These are phyloP conservation scores for Thermomyces lanuginosus DNA, from an alignment of 2,329 filamentous ascomycete genomes.

Conservation along the genomic window DNA sequence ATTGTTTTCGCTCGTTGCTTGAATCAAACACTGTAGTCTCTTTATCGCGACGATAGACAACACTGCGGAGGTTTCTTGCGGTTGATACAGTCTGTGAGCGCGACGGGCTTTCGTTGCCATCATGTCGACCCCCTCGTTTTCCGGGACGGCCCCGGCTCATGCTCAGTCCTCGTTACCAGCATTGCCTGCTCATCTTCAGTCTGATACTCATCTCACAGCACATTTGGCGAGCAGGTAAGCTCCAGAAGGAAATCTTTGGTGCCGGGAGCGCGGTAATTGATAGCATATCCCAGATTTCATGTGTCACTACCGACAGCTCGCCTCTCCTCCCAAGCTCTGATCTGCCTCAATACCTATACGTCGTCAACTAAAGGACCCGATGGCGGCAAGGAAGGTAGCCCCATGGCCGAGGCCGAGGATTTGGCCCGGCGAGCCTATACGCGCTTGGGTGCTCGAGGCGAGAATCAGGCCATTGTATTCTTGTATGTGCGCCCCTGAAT, in stretches of 20 bases:
- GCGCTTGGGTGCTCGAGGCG: constrained; percentile 68
- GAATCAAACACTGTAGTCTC: too few species aligned
- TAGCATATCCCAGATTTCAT: constrained; percentile 71
- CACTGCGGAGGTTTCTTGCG: too few species aligned
- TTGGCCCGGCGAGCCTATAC: constrained; percentile 74
- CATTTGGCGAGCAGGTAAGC: constrained; percentile 35
- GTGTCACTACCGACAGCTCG: constrained; percentile 73
- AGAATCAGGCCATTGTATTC: constrained; percentile 87
- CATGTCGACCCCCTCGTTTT: constrained; percentile 26
- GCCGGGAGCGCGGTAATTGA: too few species aligned
- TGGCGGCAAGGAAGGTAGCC: constrained; percentile 81
- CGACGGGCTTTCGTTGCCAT: too few species aligned
- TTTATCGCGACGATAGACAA: too few species aligned
- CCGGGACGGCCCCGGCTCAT: constrained; percentile 42
- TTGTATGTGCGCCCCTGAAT: constrained; percentile 45
- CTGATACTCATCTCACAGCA: constrained; percentile 35
- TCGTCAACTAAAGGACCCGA: constrained; percentile 75
- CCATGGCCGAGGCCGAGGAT: constrained; percentile 82
- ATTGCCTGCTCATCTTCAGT: constrained; percentile 53
- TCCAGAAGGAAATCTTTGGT: too few species aligned
- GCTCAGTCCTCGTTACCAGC: constrained; percentile 70
- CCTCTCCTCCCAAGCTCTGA: constrained; percentile 78
- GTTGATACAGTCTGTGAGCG: too few species aligned
- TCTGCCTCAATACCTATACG: constrained; percentile 89
- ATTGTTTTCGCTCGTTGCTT: too few species aligned